These are phyloP conservation scores for Pichia sp. DNA, from an alignment of 1,139 yeast genomes.

Conservation along the genomic window DNA sequence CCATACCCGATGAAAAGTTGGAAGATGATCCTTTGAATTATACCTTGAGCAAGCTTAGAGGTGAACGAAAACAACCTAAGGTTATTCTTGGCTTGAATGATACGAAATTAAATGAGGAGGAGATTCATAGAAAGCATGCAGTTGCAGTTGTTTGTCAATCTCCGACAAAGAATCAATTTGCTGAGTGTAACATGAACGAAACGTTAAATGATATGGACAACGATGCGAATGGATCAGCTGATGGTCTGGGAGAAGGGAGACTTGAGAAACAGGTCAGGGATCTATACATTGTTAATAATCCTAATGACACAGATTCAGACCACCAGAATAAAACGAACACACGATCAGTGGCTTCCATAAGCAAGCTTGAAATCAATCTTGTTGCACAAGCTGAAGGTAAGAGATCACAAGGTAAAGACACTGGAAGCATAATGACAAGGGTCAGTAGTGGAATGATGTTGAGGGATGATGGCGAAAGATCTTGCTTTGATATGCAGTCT, in stretches of 20 bases:
- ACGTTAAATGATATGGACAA: slow-evolving; percentile 1
- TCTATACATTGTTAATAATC: slow-evolving; percentile 18
- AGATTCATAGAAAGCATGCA: slow-evolving; percentile 15
- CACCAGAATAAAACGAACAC: not conserved
- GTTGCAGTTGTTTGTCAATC: slow-evolving; percentile 15
- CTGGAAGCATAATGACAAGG: slow-evolving; percentile 11
- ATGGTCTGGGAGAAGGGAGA: slow-evolving; percentile 22
- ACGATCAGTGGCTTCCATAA: not conserved
- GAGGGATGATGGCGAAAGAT: slow-evolving; percentile 13
- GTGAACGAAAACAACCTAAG: slow-evolving; percentile 30
- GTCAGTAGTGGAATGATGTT: slow-evolving; percentile 13
- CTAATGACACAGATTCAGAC: slow-evolving; percentile 3
- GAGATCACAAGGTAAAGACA: slow-evolving; percentile 1
- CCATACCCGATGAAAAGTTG: slow-evolving; percentile 70
- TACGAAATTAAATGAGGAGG: slow-evolving; percentile 3
- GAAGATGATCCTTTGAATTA: slow-evolving; percentile 66
- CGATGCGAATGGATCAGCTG: slow-evolving; percentile 1
- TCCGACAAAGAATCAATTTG: slow-evolving; percentile 6
- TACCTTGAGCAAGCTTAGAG: slow-evolving; percentile 74
- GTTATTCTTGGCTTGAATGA: slow-evolving; percentile 21
- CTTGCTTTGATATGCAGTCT: slow-evolving; percentile 25
- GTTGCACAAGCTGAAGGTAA: slow-evolving; percentile 3
- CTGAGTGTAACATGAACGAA: not conserved
- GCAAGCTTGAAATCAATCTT: slow-evolving; percentile 13
- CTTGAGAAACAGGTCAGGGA: slow-evolving; percentile 28